Percentiles rank a stretch among this genome's conserved stretches.
Evolutionary conservation across 2,329 filamentous ascomycete genomes (phyloP).

Genomic region (Phialocephala sp.): DNA sequence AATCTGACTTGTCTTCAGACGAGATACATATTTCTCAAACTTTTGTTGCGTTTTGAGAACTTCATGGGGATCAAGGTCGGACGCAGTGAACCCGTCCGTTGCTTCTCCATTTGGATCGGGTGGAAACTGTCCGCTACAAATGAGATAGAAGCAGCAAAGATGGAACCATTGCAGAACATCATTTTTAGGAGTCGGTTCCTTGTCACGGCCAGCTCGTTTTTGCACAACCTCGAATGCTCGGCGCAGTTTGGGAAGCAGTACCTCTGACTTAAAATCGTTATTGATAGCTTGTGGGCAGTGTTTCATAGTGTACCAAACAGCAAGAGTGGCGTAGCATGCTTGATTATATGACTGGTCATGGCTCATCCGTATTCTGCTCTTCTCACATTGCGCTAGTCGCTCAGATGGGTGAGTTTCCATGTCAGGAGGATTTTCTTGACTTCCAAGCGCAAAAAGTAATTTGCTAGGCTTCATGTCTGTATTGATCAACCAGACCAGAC

Average conservation of each 20-base stretch:
- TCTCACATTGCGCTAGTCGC: slow-evolving; percentile 24
- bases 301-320: slow-evolving; percentile 32
- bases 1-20: slow-evolving; percentile 24
- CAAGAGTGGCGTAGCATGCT: slow-evolving; percentile 31
- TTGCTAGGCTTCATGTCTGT: slow-evolving; percentile 25
- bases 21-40: slow-evolving; percentile 29
- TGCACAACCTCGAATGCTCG: slow-evolving; percentile 26
- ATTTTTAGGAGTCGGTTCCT: slow-evolving; percentile 33
- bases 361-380: slow-evolving; percentile 20
- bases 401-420: slow-evolving; percentile 19
- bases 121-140: slow-evolving; percentile 15
- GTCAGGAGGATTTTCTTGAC: slow-evolving; percentile 5
- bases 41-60: slow-evolving; percentile 25
- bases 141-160: slow-evolving; percentile 28
- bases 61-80: slow-evolving; percentile 21
- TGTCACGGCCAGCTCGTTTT: slow-evolving; percentile 23
- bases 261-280: slow-evolving; percentile 16
- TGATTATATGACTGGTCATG: slow-evolving; percentile 31
- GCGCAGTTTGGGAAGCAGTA: slow-evolving; percentile 21
- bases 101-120: neutral
- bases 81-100: slow-evolving; percentile 17
- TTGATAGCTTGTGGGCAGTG: slow-evolving; percentile 25
- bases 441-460: slow-evolving; percentile 25
- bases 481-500: slow-evolving; percentile 28
- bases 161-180: slow-evolving; percentile 31